Evolutionary conservation across 1,284 basidiomycete species (phyloP).

Genomic region (Apiotrichum montevideense): DNA sequence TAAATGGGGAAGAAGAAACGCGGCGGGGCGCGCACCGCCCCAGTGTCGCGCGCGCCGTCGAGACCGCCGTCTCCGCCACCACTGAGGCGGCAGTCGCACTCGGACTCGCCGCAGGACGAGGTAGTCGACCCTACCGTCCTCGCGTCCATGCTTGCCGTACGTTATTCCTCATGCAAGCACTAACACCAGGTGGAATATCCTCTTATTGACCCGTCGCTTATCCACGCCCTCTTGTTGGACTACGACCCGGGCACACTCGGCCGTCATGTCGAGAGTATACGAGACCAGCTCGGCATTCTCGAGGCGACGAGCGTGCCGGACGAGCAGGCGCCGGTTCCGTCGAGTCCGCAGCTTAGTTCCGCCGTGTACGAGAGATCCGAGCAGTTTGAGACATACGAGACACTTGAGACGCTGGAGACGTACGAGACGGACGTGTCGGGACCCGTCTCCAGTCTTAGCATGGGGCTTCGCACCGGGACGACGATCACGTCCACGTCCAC

Average conservation of each 20-base stretch:
- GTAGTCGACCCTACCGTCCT: constrained; percentile 20
- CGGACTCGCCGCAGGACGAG: not conserved
- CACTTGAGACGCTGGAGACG: not conserved
- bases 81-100: too few species aligned
- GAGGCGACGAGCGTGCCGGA: constrained; percentile 44
- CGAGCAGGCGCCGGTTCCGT: constrained; percentile 10
- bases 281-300: constrained; percentile 40
- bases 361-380: not conserved
- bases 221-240: constrained; percentile 39
- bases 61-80: not conserved
- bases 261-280: constrained; percentile 23
- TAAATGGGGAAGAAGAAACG: constrained; percentile 8
- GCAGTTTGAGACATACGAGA: not conserved
- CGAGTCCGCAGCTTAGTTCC: constrained; percentile 6
- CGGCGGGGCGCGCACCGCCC: not conserved
- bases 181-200: constrained; percentile 37
- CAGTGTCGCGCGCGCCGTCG: not conserved
- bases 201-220: constrained; percentile 37
- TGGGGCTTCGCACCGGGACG: not conserved
- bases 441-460: too few species aligned
- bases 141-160: constrained; percentile 21
- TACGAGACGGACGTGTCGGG: not conserved
- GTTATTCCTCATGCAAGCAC: not conserved
- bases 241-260: constrained; percentile 26
- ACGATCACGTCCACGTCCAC: not conserved